These are phyloP conservation scores for Metschnikowia henanensis DNA, from an alignment of 805 yeast species.

Conservation along the genomic window DNA sequence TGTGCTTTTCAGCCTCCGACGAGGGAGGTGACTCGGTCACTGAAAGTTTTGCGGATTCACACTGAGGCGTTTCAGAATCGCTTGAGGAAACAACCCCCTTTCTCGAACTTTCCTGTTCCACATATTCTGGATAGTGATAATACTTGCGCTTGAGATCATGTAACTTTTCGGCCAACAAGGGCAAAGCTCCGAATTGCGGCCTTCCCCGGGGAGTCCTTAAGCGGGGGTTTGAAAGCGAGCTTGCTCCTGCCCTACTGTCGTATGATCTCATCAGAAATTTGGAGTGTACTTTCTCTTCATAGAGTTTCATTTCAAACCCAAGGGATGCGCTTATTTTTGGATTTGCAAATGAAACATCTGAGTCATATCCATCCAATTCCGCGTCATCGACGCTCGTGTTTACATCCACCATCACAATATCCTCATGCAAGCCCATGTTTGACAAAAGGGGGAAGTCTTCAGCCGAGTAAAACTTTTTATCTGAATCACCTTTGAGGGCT, in stretches of 20 bases:
- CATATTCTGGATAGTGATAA: constrained; percentile 32
- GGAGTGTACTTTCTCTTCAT: constrained; percentile 20
- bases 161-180: constrained; percentile 29
- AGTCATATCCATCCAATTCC: constrained; percentile 36
- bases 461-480: constrained; percentile 20
- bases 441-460: constrained; percentile 38
- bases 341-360: constrained; percentile 52
- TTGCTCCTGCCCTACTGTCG: background rate
- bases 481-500: constrained; percentile 17
- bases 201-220: constrained; percentile 47
- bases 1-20: constrained; percentile 10
- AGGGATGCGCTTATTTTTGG: constrained; percentile 50
- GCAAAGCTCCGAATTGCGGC: constrained; percentile 42
- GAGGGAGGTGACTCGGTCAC: background rate
- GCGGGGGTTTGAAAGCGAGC: background rate
- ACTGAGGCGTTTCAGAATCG: no score
- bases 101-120: no score
- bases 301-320: constrained; percentile 48
- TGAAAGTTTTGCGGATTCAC: no score
- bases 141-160: constrained; percentile 29
- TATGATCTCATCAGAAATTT: background rate
- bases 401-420: constrained; percentile 21
- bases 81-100: no score
- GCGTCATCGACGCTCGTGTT: no score
- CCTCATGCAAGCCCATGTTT: constrained; percentile 7